Conservation (phyloP, 768 basidiomycete species). For the Lepiota brunneoincarnata region DNA sequence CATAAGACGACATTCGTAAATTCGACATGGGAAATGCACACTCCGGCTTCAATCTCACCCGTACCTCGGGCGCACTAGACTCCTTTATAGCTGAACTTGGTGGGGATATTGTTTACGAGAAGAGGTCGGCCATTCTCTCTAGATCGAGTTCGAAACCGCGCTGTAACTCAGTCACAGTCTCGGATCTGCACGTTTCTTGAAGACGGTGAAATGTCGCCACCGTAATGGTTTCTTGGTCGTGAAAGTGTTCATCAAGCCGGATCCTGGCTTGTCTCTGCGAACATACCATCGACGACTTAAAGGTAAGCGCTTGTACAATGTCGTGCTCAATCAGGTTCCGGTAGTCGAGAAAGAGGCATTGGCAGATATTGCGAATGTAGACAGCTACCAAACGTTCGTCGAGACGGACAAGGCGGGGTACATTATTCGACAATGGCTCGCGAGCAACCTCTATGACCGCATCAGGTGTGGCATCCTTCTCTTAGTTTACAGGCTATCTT, state of each 20-base stretch:
- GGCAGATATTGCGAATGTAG: conserved; percentile 81
- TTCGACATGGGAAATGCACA: conserved; percentile 73
- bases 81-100: conserved; percentile 90
- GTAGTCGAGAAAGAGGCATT: conserved; percentile 85
- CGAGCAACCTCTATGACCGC: conserved; percentile 92
- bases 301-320: conserved; percentile 37
- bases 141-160: not conserved
- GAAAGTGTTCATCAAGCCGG: conserved; percentile 95
- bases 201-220: conserved; percentile 88
- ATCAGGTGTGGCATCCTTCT: conserved; percentile 70
- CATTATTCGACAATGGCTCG: conserved; percentile 91
- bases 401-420: conserved; percentile 98
- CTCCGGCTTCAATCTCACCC: conserved; percentile 66
- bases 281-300: conserved; percentile 78
- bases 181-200: conserved; percentile 66
- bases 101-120: conserved; percentile 85
- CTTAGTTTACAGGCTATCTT: not conserved
- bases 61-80: conserved; percentile 80
- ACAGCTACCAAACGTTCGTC: conserved; percentile 84
- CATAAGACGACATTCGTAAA: not conserved
- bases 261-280: conserved; percentile 76
- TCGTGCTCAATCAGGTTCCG: not conserved
- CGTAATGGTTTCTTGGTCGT: conserved; percentile 80
- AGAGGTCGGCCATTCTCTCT: conserved; percentile 55
- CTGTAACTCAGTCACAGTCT: conserved; percentile 39